Conservation (phyloP, 129 eudicot species). For the sunflower (Helianthus annuus) region DNA sequence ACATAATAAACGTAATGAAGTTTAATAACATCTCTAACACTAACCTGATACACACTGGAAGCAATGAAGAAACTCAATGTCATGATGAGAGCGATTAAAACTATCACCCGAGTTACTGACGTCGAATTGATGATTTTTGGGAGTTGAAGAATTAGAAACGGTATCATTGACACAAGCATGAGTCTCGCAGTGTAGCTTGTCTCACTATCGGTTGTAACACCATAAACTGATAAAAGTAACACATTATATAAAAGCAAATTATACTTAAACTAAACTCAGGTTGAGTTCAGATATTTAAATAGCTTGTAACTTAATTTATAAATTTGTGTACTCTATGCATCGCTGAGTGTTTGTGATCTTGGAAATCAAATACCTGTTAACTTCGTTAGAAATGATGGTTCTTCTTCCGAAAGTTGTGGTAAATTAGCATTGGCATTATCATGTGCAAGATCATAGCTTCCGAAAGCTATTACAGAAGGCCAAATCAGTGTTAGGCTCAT, state of each 20-base stretch:
- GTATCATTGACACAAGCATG: slow-evolving; percentile 48
- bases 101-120: slow-evolving; percentile 27
- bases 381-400: slow-evolving; percentile 20
- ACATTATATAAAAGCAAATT: not conserved
- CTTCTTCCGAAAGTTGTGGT: too few species aligned
- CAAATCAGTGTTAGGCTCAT: slow-evolving; percentile 59
- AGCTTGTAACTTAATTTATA: not conserved
- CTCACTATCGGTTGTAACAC: slow-evolving; percentile 47
- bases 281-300: not conserved
- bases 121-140: slow-evolving; percentile 36
- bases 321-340: too few species aligned
- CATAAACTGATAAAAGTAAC: slow-evolving; percentile 20
- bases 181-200: slow-evolving; percentile 54
- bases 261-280: too few species aligned
- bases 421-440: too few species aligned
- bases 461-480: slow-evolving; percentile 50
- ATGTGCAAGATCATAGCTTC: slow-evolving; percentile 31
- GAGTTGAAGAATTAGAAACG: slow-evolving; percentile 48
- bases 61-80: slow-evolving; percentile 34
- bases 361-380: slow-evolving; percentile 40
- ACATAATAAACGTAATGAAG: too few species aligned
- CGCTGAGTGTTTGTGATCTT: not conserved
- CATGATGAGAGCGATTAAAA: slow-evolving; percentile 45
- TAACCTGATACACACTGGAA: slow-evolving; percentile 46
- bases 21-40: too few species aligned